Base-by-base conservation (phyloP, 805 yeast genomes). In the Cyberlindnera xishuangbannaensis region DNA sequence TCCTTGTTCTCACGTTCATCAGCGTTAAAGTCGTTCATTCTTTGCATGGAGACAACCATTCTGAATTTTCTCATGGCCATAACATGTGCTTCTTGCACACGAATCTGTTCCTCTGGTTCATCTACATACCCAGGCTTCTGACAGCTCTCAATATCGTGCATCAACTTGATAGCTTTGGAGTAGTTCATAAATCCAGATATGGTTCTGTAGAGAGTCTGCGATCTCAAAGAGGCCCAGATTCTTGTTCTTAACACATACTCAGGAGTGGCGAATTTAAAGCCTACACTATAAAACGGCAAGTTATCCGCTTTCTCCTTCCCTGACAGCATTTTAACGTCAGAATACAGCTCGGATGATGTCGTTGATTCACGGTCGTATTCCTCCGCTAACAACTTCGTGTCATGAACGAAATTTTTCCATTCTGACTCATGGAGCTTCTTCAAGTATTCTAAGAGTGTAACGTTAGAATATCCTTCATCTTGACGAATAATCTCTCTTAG, bases 401-500 rank as follows among this genome's bases (percentile, higher is more conserved):
- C 86, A 31, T 70, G 64, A 2, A 80, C 85, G 61, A 78, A 83
- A 37, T 69, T 65, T 6, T 65, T 68, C 94, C 94, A 83, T 39
- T 83, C 92, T 13, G 60, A 53, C 1, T 78, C 76, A 48, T 76
- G 74, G 37, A 82, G 61, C 33, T 69, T 68, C 45, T 81, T 80
- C 45, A 83, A 61, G 47, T 83, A 83, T 40, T 83, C 92, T 20
- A 83, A 60, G 15, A 80, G 53, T 0, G 90, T 80, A 55, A 37
- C 83, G 71, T 53, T 78, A 45, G 53, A 73, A 46, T 70, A 70
- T 19, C 74, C 77, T 40, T 76, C 82, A 14, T 70, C 74, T 55
- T 78, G 86, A 44, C 77, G 73, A 36, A 87, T 83, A 15, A 86
- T 78, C 53, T 87, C 95, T 50, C 78, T 76, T 43, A 87, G 64